Conservation (phyloP, 805 yeast species). For the Kodamaea sagamina region DNA sequence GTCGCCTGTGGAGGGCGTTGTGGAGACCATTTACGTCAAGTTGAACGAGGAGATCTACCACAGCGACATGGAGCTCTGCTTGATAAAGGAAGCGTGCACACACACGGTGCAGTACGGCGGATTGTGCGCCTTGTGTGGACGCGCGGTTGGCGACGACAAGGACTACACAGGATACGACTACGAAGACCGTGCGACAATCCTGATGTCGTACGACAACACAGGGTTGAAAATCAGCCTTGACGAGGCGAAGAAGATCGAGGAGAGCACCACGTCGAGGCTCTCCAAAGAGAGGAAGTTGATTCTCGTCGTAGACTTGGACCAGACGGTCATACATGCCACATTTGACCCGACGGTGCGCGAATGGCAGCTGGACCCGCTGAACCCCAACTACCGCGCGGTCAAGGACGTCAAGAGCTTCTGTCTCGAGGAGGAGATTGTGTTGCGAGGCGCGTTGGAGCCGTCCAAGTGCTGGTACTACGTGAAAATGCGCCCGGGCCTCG, state of each 20-base stretch:
- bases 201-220: constrained; percentile 87
- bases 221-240: constrained; percentile 79
- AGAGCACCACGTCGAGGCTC: constrained; percentile 60
- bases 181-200: constrained; percentile 75
- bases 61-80: constrained; percentile 46
- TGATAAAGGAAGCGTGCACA: constrained; percentile 77
- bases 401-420: constrained; percentile 78
- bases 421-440: constrained; percentile 63
- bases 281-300: constrained; percentile 68
- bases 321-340: constrained; percentile 95
- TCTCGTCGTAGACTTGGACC: constrained; percentile 94
- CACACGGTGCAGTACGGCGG: constrained; percentile 96
- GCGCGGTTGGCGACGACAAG: constrained; percentile 62
- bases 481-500: constrained; percentile 84
- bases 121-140: constrained; percentile 90
- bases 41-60: constrained; percentile 64
- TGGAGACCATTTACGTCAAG: constrained; percentile 51
- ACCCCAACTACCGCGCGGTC: constrained; percentile 83
- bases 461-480: constrained; percentile 86
- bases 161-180: constrained; percentile 74
- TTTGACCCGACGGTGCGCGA: constrained; percentile 97
- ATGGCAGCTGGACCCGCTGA: constrained; percentile 85
- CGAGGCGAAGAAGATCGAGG: constrained; percentile 87
- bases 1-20: constrained; percentile 75
- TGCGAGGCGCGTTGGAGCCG: constrained; percentile 24